These are phyloP conservation scores for Ophiostoma triangulosporum DNA, from an alignment of 2,329 filamentous ascomycete species.

Conservation along the genomic window DNA sequence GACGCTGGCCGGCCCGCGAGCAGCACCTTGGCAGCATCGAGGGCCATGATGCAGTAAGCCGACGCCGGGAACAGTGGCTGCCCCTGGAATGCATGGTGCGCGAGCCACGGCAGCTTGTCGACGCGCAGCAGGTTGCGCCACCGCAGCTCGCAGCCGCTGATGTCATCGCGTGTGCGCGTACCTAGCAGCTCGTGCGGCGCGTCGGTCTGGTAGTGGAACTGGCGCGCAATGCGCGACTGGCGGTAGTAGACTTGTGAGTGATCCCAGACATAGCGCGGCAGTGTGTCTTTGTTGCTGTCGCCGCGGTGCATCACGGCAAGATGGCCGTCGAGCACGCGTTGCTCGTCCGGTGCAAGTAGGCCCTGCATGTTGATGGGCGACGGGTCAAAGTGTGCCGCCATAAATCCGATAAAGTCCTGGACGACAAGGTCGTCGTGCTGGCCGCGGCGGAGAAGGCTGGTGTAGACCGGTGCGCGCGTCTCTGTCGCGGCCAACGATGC, in stretches of 20 bases:
- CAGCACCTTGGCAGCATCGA: slow-evolving; percentile 27
- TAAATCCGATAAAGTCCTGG: slow-evolving; percentile 22
- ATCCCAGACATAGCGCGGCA: slow-evolving; percentile 15
- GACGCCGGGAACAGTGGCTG: slow-evolving; percentile 32
- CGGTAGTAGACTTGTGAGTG: slow-evolving; percentile 12
- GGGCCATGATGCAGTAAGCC: slow-evolving; percentile 32
- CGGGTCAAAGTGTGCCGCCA: slow-evolving; percentile 21
- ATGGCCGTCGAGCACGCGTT: not conserved
- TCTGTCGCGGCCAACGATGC: slow-evolving; percentile 11
- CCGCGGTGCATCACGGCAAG: slow-evolving; percentile 4
- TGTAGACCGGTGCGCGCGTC: slow-evolving; percentile 20
- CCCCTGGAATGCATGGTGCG: slow-evolving; percentile 25
- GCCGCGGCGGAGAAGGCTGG: slow-evolving; percentile 20
- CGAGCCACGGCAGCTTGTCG: slow-evolving; percentile 13
- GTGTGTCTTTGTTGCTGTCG: slow-evolving; percentile 7
- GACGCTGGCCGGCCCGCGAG: slow-evolving; percentile 16
- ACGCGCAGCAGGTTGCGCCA: slow-evolving; percentile 13
- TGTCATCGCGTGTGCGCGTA: slow-evolving; percentile 7
- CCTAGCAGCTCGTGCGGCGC: slow-evolving; percentile 13
- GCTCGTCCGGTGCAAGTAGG: slow-evolving; percentile 15
- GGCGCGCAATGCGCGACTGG: slow-evolving; percentile 9
- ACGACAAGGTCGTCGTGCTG: slow-evolving; percentile 20
- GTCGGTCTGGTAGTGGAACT: slow-evolving; percentile 4
- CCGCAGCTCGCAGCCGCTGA: slow-evolving; percentile 2
- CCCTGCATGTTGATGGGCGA: slow-evolving; percentile 13